phyloP scores from a whole-genome alignment of 202 grass and related monocot genomes.

The Bolboschoenoplectus hybrid region DNA sequence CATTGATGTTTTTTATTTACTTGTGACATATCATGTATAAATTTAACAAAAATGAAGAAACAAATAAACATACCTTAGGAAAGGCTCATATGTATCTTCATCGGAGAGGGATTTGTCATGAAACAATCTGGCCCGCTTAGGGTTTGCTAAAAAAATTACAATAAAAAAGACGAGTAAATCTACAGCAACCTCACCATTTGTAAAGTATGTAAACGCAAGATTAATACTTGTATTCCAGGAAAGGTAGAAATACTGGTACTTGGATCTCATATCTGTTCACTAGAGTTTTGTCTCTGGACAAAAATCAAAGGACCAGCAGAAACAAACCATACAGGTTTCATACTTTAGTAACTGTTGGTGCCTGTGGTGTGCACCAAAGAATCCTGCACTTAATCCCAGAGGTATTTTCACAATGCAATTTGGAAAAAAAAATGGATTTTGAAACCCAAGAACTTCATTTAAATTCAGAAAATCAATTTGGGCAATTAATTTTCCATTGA shows the following conservation, averaged over 20 bases:
- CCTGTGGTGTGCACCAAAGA: neutral
- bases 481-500: neutral
- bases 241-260: neutral
- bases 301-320: neutral
- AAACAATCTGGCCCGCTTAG: constrained; percentile 75
- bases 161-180: constrained; percentile 36
- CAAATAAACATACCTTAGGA: constrained; percentile 66
- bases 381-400: neutral
- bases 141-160: constrained; percentile 70
- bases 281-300: neutral
- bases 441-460: neutral
- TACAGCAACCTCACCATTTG: constrained; percentile 14
- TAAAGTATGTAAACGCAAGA: neutral
- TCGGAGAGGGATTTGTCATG: constrained; percentile 72
- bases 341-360: neutral
- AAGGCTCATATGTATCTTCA: constrained; percentile 94
- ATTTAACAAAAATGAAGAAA: constrained; percentile 34
- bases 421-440: neutral
- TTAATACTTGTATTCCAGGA: neutral
- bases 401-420: neutral
- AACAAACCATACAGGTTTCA: neutral
- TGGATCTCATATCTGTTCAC: too few relatives aligned
- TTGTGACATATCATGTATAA: neutral
- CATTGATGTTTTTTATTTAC: neutral
- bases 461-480: neutral